phyloP scores from a whole-genome alignment of 2,329 filamentous ascomycete species.

The Hypocreales sp. region DNA sequence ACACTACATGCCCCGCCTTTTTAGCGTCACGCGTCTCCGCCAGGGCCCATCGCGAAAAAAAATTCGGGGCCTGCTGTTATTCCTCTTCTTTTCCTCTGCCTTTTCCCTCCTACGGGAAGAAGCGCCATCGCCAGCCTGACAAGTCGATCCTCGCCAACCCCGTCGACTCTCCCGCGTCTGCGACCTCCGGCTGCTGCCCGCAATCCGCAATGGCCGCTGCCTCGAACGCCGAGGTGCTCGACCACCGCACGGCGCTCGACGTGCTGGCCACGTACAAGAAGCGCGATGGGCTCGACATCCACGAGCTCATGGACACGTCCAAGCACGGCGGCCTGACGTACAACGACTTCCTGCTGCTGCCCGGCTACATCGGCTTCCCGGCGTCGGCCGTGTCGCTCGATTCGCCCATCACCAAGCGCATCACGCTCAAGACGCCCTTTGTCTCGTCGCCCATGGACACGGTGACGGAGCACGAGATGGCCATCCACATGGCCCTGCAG shows the following conservation, averaged over 20 bases:
- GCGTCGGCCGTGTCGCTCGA: constrained; percentile 81
- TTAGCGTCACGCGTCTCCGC: too few relatives aligned
- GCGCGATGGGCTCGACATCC: constrained; percentile 74
- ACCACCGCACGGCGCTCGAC: constrained; percentile 63
- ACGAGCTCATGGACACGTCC: constrained; percentile 79
- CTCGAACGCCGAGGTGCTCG: constrained; percentile 43
- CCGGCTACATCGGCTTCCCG: constrained; percentile 95
- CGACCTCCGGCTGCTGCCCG: constrained; percentile 19
- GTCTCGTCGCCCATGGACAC: constrained; percentile 99
- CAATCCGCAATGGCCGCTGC: constrained; percentile 44
- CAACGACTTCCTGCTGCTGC: constrained; percentile 95
- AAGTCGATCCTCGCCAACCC: constrained; percentile 14
- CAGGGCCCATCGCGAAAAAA: too few relatives aligned
- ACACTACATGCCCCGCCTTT: too few relatives aligned
- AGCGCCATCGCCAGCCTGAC: constrained; percentile 26
- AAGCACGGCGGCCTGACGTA: constrained; percentile 90
- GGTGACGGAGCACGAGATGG: constrained; percentile 98
- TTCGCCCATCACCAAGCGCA: constrained; percentile 85
- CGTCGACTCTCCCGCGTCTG: constrained; percentile 19
- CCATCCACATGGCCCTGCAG: constrained; percentile 87
- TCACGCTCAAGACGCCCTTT: constrained; percentile 90
- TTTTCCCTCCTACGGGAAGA: constrained; percentile 38
- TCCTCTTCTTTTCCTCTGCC: constrained; percentile 23
- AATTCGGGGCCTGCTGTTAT: constrained; percentile 21
- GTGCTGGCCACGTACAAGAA: constrained; percentile 67